Base-by-base conservation (phyloP, 1,284 basidiomycete genomes). In the Rhodotorula sp. region DNA sequence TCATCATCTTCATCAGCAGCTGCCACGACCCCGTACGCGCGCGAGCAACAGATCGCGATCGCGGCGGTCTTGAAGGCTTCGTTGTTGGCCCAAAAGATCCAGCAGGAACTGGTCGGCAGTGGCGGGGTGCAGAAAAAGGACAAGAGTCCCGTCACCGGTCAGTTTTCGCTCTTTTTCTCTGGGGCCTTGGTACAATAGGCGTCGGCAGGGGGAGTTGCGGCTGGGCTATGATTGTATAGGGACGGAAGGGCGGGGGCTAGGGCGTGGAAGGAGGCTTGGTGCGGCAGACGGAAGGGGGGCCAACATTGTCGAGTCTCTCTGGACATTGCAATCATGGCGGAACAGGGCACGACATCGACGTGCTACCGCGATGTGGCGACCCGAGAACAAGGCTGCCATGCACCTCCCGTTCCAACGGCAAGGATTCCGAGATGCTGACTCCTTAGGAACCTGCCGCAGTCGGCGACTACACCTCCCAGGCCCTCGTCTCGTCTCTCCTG, bases 121-220 rank as follows among this genome's bases (percentile, higher is more conserved):
- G 95, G 97, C 80, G 93, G 91, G 0, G 84, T 97, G 60, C 90
- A 89, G 59, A 99, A 99, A 81, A 88, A 87, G 65, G 97, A 99
- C 85, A 94, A 95, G 82, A 93, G 91, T 49, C 95, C 95, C 5
- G 95, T 99, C 5, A 99, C 95, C 19, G 92, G 93, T 92, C 74
- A 66, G 83, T 81, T 38, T 0, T 26, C 8, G 38, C 47, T 8
- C 28, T 3, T 28, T 28, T 28, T 28, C 28, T 28, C 28, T 28
- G 2, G 28, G 3, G 28, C 28, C 28, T 28, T 28, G 28, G 28
- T 28, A 28, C 28, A 2, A 28, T 28, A 34, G 34, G 34, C 34
- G 34, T 34, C 34, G 34, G 34, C 18, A 15, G 5, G 50, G 14
- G 21, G 34, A 34, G 5, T 34, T 34, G 6, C 34, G 34, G 8